Evolutionary conservation across 208 protist genomes (phyloP).

Genomic region (Acanthamoeba castellanii): DNA sequence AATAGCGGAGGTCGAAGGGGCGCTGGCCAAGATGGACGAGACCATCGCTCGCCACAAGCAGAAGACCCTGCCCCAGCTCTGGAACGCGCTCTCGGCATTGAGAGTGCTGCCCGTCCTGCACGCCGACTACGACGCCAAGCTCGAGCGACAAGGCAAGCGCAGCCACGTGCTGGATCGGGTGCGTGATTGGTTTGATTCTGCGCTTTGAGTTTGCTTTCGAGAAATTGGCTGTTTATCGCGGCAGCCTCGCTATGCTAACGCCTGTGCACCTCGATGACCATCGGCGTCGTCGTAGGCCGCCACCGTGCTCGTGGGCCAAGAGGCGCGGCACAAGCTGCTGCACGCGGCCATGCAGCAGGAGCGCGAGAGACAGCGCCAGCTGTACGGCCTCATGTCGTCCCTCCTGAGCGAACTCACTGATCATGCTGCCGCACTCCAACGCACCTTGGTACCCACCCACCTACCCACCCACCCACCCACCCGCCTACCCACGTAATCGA

Average conservation of each 20-base stretch:
- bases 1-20: neutral
- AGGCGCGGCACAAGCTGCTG: neutral
- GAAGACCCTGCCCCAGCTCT: neutral
- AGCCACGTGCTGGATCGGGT: neutral
- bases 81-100: neutral
- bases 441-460: neutral
- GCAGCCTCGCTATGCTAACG: neutral
- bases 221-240: too few species aligned
- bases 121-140: slow-evolving; percentile 47
- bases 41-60: neutral
- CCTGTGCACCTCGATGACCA: neutral
- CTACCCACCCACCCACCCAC: neutral
- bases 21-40: neutral
- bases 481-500: neutral
- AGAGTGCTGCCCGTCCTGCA: neutral
- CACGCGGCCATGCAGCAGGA: neutral
- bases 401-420: neutral
- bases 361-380: slow-evolving; percentile 6
- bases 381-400: slow-evolving; percentile 27
- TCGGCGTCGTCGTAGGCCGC: neutral
- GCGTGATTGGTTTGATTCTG: neutral
- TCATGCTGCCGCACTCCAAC: neutral
- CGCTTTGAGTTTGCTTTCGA: too few species aligned
- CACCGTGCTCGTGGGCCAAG: neutral
- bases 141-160: neutral